Base-by-base conservation (phyloP, 2,329 filamentous ascomycete species). In the Cladophialophora psammophila region DNA sequence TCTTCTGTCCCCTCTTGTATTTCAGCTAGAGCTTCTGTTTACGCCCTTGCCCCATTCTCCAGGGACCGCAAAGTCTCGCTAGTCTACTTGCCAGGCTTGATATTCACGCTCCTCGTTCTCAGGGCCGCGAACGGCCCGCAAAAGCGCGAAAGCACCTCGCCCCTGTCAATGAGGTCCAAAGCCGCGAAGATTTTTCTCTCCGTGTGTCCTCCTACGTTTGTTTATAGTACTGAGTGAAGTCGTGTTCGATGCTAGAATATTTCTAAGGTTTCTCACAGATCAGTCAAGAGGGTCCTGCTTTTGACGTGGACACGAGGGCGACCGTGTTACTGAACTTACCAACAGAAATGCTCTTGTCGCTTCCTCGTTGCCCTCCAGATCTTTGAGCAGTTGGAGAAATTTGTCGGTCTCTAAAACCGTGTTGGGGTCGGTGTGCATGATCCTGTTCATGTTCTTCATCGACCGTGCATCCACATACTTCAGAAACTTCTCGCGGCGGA, bases 381-480 rank as follows among this genome's bases (percentile, higher is more conserved):
- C 72, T 36, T 76, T 66, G 53, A 75, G 77, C 34, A 78, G 65
- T 36, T 72, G 63, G 18, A 81, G 76, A 57, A 79, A 80, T 18
- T 72, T 71, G 60, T 80, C 77, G 13, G 75, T 75, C 31, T 80
- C 74, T 4, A 74, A 63, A 1, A 76, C 77, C 4, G 68, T 76
- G 34, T 79, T 73, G 0, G 76, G 74, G 65, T 81, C 77, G 57
- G 76, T 73, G 34, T 61, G 73, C 69, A 65, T 80, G 62, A 15
- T 59, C 20, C 79, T 72, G 5, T 73, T 72, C 64, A 80, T 75
- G 65, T 84, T 83, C 54, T 77, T 78, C 38, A 79, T 75, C 4
- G 78, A 80, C 52, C 77, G 72, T 0, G 78, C 76, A 65, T 81
- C 76, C 36, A 81, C 78, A 10, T 78, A 72, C 12, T 76, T 74